Evolutionary conservation across 768 basidiomycete genomes (phyloP), one percentile per base, ranked within the genome.

Genomic region (Gyrodon lividus): DNA sequence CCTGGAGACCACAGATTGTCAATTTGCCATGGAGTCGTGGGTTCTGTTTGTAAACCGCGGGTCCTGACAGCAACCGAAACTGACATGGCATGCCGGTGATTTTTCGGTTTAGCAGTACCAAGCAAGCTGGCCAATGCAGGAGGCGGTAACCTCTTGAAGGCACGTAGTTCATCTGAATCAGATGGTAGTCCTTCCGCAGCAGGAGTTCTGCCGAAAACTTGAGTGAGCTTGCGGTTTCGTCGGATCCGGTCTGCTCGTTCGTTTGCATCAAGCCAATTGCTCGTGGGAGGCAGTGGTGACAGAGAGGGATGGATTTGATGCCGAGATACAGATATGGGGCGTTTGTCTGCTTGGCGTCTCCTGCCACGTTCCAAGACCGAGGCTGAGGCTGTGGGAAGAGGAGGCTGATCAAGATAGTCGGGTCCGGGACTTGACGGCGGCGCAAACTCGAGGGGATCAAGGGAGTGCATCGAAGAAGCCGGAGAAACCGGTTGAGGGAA

Each of bases 201-300:
- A 3, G 86, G 87, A 3, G 76, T 81, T 66, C 82, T 77, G 37
- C 90, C 90, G 48, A 92, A 84, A n/a, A 92, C 71, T 55, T 85
- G 84, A n/a, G 86, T 76, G 43, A 92, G 78, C 67, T 93, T 93
- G 60, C 86, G 83, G 45, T 83, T 80, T 59, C 84, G 86, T 48
- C 81, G 76, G 28, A 92, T 73, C 50, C 86, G 81, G 44, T 87
- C 87, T 0, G 85, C 79, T 26, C 90, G 87, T 56, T 87, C 82
- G 10, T 77, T 74, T 16, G 82, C 71, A 55, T 74, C 74, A 42
- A 90, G 82, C 56, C 77, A 69, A 68, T 92, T 91, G 5, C 82
- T 83, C 3, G 86, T 87, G 1, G 83, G 80, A 0, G 86, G 85
- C 19, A 79, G 69, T 19, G 65, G 45, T n/a, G 56, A 55, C 19